Evolutionary conservation across 2,329 filamentous ascomycete species (phyloP), one percentile per base, ranked within the genome.

Genomic region (Paramyrothecium sp.): DNA sequence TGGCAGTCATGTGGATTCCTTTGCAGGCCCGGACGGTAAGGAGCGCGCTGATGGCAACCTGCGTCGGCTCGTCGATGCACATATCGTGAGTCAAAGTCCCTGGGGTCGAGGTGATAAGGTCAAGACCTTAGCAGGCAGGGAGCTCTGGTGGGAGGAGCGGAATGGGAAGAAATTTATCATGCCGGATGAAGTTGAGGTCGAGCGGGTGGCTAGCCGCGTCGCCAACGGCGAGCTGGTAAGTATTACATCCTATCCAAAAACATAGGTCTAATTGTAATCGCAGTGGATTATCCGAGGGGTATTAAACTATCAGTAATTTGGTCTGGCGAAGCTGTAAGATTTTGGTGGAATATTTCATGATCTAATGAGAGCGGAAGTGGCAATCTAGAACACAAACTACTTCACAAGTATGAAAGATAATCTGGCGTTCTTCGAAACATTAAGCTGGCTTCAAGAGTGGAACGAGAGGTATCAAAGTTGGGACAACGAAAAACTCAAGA

Each of bases 131-230:
- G 79, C 75, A 0, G 81, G 80, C 3, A 81, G 81, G 56, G 86
- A 90, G 64, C 70, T 98, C 51, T 97, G 89, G 89, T 98, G 92
- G 91, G 89, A 92, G 68, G 83, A 76, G 56, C 87, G 79, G 54
- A 89, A 88, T 1, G 86, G 82, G 62, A 89, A 84, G 68, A 77
- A 86, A 70, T 86, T 93, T 70, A 72, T 95, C 26, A 88, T 93
- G 78, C 95, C 94, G 1, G 89, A 89, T 7, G 82, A 86, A 61
- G 85, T 97, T 48, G 87, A 93, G 71, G 89, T 98, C 16, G 84
- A 87, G 47, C 86, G 80, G 57, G 80, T 96, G 54, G 89, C 88
- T 2, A 89, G 88, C 63, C 83, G 86, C 59, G 93, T 96, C 19
- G 83, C 86, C 3, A 99, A 98, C 70, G 95, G 95, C 3, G 90